phyloP scores from a whole-genome alignment of 495 filamentous ascomycete genomes.

The Xylaria cubensis region DNA sequence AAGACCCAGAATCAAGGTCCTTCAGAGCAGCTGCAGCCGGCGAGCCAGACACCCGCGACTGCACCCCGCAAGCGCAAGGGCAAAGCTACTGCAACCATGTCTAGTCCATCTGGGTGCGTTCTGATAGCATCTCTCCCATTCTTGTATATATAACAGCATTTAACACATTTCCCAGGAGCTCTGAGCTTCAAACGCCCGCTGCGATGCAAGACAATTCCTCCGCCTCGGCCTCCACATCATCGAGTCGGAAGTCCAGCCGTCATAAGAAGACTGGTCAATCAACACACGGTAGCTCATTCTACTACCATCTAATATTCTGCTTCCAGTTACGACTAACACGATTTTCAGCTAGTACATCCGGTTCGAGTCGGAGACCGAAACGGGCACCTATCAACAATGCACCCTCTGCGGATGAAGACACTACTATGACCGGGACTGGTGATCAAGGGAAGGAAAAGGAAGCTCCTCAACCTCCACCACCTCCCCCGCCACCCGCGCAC shows the following conservation, averaged over 20 bases:
- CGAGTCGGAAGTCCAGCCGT: constrained; percentile 72
- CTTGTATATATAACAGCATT: not conserved
- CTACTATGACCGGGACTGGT: constrained; percentile 63
- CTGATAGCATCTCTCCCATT: not conserved
- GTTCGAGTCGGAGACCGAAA: constrained; percentile 59
- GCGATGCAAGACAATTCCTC: constrained; percentile 44
- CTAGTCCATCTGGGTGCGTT: constrained; percentile 62
- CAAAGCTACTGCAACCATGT: constrained; percentile 75
- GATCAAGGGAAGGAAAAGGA: constrained; percentile 66
- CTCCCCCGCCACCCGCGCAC: constrained; percentile 51
- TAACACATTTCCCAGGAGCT: constrained; percentile 29
- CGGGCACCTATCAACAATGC: constrained; percentile 57
- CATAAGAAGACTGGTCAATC: constrained; percentile 58
- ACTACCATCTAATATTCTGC: constrained; percentile 27
- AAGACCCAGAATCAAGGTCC: constrained; percentile 39
- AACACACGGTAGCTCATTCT: constrained; percentile 45
- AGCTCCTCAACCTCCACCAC: constrained; percentile 46
- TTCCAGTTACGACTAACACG: constrained; percentile 2
- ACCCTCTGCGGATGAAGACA: constrained; percentile 55
- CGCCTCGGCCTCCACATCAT: constrained; percentile 59
- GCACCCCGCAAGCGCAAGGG: constrained; percentile 64
- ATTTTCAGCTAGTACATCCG: constrained; percentile 38
- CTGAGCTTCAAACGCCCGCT: constrained; percentile 37
- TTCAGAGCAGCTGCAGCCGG: constrained; percentile 34
- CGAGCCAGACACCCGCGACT: constrained; percentile 44